Evolutionary conservation across 2,329 filamentous ascomycete genomes (phyloP).

Genomic region (Apiospora saccharicola): DNA sequence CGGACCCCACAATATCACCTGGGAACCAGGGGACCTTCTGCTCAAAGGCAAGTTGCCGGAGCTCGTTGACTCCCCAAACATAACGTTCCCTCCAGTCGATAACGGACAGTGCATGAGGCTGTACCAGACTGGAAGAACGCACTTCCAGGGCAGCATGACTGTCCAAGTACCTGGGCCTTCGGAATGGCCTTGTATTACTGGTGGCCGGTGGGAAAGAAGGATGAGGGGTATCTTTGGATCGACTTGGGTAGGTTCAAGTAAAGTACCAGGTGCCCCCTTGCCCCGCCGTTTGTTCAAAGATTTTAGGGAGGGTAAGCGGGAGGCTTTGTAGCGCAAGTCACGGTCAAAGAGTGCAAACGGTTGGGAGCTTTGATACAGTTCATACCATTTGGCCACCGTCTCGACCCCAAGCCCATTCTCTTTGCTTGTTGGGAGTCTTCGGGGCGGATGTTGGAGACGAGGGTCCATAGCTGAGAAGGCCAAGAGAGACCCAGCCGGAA

Average conservation of each 20-base stretch:
- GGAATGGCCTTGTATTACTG: slow-evolving; percentile 52
- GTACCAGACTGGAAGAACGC: slow-evolving; percentile 85
- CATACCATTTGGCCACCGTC: slow-evolving; percentile 30
- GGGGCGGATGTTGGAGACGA: slow-evolving; percentile 77
- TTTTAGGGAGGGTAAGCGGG: slow-evolving; percentile 76
- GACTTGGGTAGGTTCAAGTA: slow-evolving; percentile 60
- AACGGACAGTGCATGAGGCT: slow-evolving; percentile 83
- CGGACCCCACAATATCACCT: slow-evolving; percentile 80
- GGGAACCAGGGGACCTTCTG: slow-evolving; percentile 83
- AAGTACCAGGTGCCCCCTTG: slow-evolving; percentile 66
- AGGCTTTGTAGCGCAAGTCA: slow-evolving; percentile 68
- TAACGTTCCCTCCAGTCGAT: slow-evolving; percentile 79
- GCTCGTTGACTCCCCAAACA: slow-evolving; percentile 85
- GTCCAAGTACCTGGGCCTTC: slow-evolving; percentile 75
- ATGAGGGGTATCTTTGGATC: slow-evolving; percentile 84
- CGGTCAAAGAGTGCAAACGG: slow-evolving; percentile 72
- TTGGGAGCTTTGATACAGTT: slow-evolving; percentile 41
- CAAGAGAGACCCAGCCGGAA: slow-evolving; percentile 75
- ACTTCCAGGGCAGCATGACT: slow-evolving; percentile 88
- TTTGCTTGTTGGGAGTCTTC: slow-evolving; percentile 48
- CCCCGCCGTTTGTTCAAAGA: slow-evolving; percentile 80
- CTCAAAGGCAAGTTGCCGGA: slow-evolving; percentile 83
- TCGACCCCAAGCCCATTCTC: slow-evolving; percentile 20
- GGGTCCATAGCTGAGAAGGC: slow-evolving; percentile 81
- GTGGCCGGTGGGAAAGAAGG: slow-evolving; percentile 57